Evolutionary conservation across 495 filamentous ascomycete genomes (phyloP).

Genomic region (Glarea lozoyensis): DNA sequence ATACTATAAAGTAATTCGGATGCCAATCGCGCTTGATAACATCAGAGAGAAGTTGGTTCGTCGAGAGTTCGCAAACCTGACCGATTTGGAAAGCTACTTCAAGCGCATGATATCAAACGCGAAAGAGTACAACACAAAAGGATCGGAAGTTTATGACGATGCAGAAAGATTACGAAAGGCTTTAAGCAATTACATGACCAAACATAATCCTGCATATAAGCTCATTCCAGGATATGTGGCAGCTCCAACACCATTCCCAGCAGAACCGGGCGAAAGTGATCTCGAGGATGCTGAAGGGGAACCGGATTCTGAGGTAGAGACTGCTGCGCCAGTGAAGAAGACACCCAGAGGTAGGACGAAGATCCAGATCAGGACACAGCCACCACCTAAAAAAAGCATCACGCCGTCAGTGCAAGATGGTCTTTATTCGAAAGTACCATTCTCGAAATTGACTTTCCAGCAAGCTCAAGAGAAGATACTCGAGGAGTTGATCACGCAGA

Average conservation of each 20-base stretch:
- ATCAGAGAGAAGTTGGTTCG: conserved; percentile 63
- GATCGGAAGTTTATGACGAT: conserved; percentile 57
- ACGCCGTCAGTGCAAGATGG: conserved; percentile 27
- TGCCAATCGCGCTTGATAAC: conserved; percentile 67
- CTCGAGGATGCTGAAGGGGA: conserved; percentile 26
- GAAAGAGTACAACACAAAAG: conserved; percentile 60
- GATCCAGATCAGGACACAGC: conserved; percentile 18
- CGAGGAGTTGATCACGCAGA: conserved; percentile 52
- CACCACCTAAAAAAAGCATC: conserved; percentile 31
- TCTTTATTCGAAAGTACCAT: conserved; percentile 40
- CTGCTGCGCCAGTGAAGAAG: conserved; percentile 8
- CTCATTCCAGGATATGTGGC: conserved; percentile 45
- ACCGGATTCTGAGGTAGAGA: conserved; percentile 27
- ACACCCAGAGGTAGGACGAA: conserved; percentile 24
- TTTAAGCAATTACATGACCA: conserved; percentile 65
- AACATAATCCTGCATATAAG: conserved; percentile 65
- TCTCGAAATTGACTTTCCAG: conserved; percentile 61
- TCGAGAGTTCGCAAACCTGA: conserved; percentile 51
- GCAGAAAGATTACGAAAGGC: conserved; percentile 69
- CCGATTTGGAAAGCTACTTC: conserved; percentile 60
- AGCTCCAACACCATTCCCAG: conserved; percentile 53
- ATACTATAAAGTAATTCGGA: conserved; percentile 62
- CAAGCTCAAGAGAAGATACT: conserved; percentile 77
- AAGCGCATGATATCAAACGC: conserved; percentile 73
- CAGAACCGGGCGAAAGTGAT: conserved; percentile 21